Evolutionary conservation across 192 early-diverging fungal genomes (phyloP), one percentile per base, ranked within the genome.

Genomic region (Glomus cerebriforme): DNA sequence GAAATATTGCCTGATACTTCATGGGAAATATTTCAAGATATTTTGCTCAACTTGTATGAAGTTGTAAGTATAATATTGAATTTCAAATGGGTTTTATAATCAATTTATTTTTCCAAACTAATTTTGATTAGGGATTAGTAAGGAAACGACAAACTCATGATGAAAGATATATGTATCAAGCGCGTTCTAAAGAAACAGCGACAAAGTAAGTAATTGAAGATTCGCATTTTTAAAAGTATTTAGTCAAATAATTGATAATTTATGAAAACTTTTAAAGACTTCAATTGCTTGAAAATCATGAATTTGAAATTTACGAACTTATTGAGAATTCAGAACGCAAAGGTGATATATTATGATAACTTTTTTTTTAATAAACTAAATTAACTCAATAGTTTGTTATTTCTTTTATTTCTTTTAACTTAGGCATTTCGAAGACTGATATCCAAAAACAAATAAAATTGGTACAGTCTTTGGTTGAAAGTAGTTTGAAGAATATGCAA

Each of bases 101-200:
- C 0, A 9, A 43, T 13, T 22, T 39, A 69, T 69, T 24, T n/a
- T 17, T 9, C 19, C 13, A 35, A 35, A 22, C 19, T 7, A 19
- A 35, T 70, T 26, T 24, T 47, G 7, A 47, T 47, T 71, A 71
- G 69, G 69, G 69, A 29, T 49, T 71, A 71, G n/a, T 71, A 39
- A 71, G 69, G 26, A 71, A 71, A 45, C 37, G 43, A 29, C 69
- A 71, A 71, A 71, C 69, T 26, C 37, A 71, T 1, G 69, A 71
- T 71, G 69, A 71, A 47, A 71, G 69, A 26, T 39, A 24, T 47
- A 45, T 71, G 43, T 71, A 71, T 45, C 69, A 71, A 71, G 69
- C 69, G 2, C 69, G 69, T 27, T 24, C 69, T 19, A 71, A 71
- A 47, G 69, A 71, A 71, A 71, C 26, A 17, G 37, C 37, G 4